Conservation (phyloP, 768 basidiomycete species). For the Mycena haematopus region DNA sequence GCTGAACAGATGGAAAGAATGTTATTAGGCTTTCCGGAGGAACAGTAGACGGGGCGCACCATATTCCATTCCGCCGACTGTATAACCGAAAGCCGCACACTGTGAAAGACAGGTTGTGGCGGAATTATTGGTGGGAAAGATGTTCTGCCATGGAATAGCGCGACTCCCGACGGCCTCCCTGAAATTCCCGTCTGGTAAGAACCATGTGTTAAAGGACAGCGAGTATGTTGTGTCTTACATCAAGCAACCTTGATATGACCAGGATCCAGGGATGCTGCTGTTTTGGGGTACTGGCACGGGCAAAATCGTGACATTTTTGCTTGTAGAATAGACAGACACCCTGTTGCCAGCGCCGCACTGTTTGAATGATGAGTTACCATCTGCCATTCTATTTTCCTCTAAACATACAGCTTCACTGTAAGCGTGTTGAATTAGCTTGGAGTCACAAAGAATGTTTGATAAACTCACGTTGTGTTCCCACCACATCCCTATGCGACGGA, state of each 20-base stretch:
- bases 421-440: constrained; percentile 11
- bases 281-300: constrained; percentile 66
- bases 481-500: constrained; percentile 51
- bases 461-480: constrained; percentile 70
- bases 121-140: constrained; percentile 68
- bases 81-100: constrained; percentile 75
- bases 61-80: constrained; percentile 67
- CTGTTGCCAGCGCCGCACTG: constrained; percentile 75
- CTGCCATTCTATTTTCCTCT: background rate
- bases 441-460: constrained; percentile 1
- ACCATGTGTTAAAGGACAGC: background rate
- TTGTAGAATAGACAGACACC: constrained; percentile 72
- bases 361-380: constrained; percentile 3
- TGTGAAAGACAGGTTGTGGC: constrained; percentile 69
- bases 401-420: constrained; percentile 55
- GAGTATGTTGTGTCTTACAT: constrained; percentile 46
- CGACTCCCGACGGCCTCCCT: constrained; percentile 59
- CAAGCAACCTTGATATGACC: constrained; percentile 72
- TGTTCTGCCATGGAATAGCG: constrained; percentile 67
- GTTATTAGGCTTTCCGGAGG: background rate
- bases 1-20: constrained; percentile 48
- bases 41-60: background rate
- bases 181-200: background rate
- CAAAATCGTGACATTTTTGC: constrained; percentile 54
- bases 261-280: constrained; percentile 66